phyloP scores from a whole-genome alignment of 169 alveolate genomes.

The Plasmodium gaboni region DNA sequence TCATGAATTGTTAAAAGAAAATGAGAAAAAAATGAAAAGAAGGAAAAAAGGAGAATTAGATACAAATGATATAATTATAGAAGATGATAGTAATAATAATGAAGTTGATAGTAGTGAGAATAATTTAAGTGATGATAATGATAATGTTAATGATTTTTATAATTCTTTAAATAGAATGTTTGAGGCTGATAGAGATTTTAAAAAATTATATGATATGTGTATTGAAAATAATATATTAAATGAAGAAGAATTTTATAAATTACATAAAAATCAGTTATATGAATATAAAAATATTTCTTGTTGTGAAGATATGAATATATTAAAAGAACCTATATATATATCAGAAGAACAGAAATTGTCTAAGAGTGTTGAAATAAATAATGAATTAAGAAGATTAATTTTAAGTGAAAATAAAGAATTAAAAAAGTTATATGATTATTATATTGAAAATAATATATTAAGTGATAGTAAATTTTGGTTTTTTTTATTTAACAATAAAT shows the following conservation, averaged over 20 bases:
- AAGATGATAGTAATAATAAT: background rate
- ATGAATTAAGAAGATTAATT: slow-evolving; percentile 47
- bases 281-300: slow-evolving; percentile 21
- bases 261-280: slow-evolving; percentile 45
- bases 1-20: no score
- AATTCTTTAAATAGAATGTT: slow-evolving; percentile 16
- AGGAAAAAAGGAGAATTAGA: background rate
- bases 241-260: slow-evolving; percentile 48
- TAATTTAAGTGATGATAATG: background rate
- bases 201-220: slow-evolving; percentile 48
- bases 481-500: slow-evolving; percentile 64
- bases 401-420: slow-evolving; percentile 49
- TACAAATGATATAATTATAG: background rate
- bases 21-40: background rate
- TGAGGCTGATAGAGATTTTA: slow-evolving; percentile 24
- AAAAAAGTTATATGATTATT: slow-evolving; percentile 63
- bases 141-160: slow-evolving; percentile 14
- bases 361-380: slow-evolving; percentile 62
- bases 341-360: slow-evolving; percentile 54
- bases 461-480: slow-evolving; percentile 65
- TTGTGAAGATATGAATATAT: slow-evolving; percentile 17
- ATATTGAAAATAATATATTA: slow-evolving; percentile 52
- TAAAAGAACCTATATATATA: slow-evolving; percentile 57
- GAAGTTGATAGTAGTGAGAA: background rate
- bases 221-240: slow-evolving; percentile 55